These are phyloP conservation scores for Tricholoma furcatifolium DNA, from an alignment of 768 basidiomycete genomes.

Conservation along the genomic window DNA sequence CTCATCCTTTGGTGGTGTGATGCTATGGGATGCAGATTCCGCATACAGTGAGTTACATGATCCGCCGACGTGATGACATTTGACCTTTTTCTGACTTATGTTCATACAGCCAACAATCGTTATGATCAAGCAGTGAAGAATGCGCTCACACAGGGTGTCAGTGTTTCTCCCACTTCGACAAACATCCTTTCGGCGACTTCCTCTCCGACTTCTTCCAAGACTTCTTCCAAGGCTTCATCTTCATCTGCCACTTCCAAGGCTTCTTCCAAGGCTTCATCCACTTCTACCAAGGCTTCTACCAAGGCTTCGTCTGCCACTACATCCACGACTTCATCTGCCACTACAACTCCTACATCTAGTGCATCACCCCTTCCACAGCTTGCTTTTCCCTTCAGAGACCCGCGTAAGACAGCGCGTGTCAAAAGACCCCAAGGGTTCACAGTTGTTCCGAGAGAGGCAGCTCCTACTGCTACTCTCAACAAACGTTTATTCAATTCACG, in stretches of 20 bases:
- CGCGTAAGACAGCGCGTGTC: slow-evolving; percentile 32
- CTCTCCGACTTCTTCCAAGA: background rate
- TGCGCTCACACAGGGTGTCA: slow-evolving; percentile 30
- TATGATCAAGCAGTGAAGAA: slow-evolving; percentile 52
- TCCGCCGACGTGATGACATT: background rate
- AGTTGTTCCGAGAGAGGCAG: slow-evolving; percentile 12
- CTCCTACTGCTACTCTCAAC: slow-evolving; percentile 5
- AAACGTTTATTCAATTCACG: slow-evolving; percentile 21
- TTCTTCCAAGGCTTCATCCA: background rate
- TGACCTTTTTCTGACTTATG: background rate
- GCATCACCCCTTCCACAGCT: slow-evolving; percentile 11
- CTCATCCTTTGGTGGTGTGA: slow-evolving; percentile 60
- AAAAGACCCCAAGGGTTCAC: slow-evolving; percentile 26
- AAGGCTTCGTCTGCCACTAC: background rate
- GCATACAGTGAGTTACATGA: slow-evolving; percentile 40
- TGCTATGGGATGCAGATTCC: slow-evolving; percentile 44
- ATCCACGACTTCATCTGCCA: slow-evolving; percentile 1
- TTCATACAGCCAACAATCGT: slow-evolving; percentile 38
- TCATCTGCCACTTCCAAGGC: background rate
- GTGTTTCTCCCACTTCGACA: slow-evolving; percentile 6
- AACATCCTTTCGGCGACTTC: background rate
- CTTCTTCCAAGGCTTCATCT: background rate
- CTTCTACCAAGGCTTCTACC: background rate
- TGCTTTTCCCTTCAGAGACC: slow-evolving; percentile 26
- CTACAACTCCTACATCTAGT: background rate